These are phyloP conservation scores for Colletotrichum sp. DNA, from an alignment of 2,329 filamentous ascomycete species.

Conservation along the genomic window DNA sequence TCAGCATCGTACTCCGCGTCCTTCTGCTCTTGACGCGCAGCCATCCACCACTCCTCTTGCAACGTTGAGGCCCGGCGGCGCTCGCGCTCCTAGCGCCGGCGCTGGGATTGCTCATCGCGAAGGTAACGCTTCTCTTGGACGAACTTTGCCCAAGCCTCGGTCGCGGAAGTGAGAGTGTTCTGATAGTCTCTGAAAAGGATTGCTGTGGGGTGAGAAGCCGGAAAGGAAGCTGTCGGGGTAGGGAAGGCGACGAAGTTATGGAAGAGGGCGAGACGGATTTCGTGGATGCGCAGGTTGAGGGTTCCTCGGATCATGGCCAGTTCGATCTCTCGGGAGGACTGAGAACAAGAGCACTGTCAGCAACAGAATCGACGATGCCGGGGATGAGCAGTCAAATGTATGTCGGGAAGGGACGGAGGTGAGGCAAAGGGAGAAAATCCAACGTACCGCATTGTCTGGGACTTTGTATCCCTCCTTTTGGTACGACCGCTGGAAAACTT, in stretches of 20 bases:
- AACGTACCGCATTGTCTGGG: background rate
- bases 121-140: background rate
- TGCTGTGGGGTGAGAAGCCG: background rate
- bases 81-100: background rate
- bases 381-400: background rate
- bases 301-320: background rate
- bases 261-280: background rate
- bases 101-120: background rate
- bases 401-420: too few relatives aligned
- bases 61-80: background rate
- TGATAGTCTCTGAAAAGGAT: background rate
- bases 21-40: background rate
- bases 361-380: background rate
- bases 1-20: background rate
- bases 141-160: background rate
- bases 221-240: background rate
- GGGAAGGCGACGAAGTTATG: background rate
- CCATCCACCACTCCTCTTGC: background rate
- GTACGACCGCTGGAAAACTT: background rate
- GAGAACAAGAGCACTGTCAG: background rate
- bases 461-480: background rate
- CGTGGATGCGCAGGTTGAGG: background rate
- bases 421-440: background rate
- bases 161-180: background rate
- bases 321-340: background rate